These are phyloP conservation scores for Trichoderma sp. DNA, from an alignment of 2,329 filamentous ascomycete species.

Conservation along the genomic window DNA sequence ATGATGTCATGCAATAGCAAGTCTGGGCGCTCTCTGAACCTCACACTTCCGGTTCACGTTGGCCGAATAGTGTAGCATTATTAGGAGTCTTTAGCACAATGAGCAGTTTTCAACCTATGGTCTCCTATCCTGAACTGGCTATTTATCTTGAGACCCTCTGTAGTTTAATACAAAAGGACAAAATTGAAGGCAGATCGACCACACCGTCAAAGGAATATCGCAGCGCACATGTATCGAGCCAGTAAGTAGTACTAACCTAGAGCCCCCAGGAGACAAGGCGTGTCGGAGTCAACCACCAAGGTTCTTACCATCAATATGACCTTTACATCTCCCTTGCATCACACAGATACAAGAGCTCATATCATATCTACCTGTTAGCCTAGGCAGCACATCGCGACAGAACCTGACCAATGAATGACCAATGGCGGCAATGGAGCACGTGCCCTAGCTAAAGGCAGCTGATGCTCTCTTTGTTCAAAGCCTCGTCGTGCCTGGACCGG, in stretches of 20 bases:
- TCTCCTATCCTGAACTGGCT: no score
- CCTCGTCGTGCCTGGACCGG: not conserved
- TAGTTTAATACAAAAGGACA: not conserved
- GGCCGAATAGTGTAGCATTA: no score
- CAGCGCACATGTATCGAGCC: not conserved
- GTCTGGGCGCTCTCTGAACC: no score
- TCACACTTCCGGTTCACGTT: no score
- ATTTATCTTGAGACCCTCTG: no score
- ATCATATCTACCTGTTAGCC: not conserved
- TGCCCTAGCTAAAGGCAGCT: not conserved
- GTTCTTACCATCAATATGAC: not conserved
- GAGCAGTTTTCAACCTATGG: no score
- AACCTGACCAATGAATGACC: not conserved
- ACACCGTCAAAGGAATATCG: not conserved
- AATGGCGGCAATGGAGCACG: constrained; percentile 19
- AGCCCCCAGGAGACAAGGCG: no score
- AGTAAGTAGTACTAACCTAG: no score
- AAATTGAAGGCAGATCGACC: not conserved
- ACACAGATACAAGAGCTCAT: not conserved
- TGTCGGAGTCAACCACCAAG: not conserved
- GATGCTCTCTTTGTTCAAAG: not conserved
- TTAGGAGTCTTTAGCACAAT: no score
- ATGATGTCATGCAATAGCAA: no score
- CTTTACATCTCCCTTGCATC: not conserved
- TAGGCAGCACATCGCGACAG: not conserved